Evolutionary conservation across 2,329 filamentous ascomycete species (phyloP).

Genomic region (Alternaria postmessia): DNA sequence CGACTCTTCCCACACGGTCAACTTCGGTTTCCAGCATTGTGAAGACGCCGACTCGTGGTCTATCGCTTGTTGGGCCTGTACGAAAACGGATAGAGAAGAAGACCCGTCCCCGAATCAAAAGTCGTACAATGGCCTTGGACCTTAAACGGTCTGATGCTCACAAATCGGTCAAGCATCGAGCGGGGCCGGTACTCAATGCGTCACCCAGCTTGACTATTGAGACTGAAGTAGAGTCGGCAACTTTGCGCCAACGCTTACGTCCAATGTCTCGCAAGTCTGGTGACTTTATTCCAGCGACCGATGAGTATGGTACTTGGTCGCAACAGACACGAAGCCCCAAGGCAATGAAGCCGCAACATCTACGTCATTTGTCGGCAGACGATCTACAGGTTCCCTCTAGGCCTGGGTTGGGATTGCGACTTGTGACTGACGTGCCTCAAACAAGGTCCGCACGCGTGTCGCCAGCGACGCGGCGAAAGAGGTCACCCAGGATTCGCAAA

Average conservation of each 20-base stretch:
- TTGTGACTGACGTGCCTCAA: constrained; percentile 33
- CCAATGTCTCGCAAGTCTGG: not conserved
- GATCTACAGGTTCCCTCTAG: constrained; percentile 6
- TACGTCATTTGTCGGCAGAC: constrained; percentile 20
- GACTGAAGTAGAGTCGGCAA: not conserved
- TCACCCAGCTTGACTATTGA: not conserved
- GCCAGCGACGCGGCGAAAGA: constrained; percentile 26
- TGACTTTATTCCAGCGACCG: not conserved
- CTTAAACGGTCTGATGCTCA: constrained; percentile 37
- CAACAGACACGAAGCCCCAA: constrained; percentile 4
- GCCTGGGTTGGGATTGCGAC: constrained; percentile 20
- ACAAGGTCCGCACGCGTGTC: constrained; percentile 33
- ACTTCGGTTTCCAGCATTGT: constrained; percentile 37
- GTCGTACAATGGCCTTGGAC: constrained; percentile 13
- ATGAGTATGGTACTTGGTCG: constrained; percentile 21
- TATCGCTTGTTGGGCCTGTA: constrained; percentile 41
- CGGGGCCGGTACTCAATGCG: not conserved
- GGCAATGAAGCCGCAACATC: constrained; percentile 2
- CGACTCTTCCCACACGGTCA: constrained; percentile 23
- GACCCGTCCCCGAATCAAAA: constrained; percentile 19
- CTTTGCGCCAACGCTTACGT: constrained; percentile 7
- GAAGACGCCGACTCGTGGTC: constrained; percentile 40
- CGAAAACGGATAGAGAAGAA: constrained; percentile 28
- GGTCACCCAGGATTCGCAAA: constrained; percentile 19
- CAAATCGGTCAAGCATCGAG: constrained; percentile 35